phyloP scores from a whole-genome alignment of 2,329 filamentous ascomycete genomes.

The Neopestalotiopsis sp. region DNA sequence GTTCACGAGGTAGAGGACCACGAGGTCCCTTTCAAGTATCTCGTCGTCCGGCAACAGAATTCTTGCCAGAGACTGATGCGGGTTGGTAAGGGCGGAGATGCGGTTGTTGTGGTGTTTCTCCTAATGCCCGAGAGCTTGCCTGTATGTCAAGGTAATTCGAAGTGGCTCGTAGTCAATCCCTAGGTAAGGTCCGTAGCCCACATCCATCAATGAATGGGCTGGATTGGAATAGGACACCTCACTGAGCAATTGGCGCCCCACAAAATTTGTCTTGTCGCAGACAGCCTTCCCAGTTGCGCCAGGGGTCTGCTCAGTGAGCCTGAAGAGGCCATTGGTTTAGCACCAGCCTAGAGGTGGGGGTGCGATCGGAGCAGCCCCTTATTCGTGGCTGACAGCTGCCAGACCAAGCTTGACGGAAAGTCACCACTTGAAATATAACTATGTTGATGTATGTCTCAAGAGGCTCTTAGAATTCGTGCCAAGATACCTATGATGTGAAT shows the following conservation, averaged over 20 bases:
- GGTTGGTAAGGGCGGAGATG: neutral
- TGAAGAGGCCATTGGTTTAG: neutral
- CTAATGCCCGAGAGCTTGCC: neutral
- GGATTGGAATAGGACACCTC: constrained; percentile 13
- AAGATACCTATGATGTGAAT: too few species aligned
- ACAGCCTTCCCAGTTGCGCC: constrained; percentile 2
- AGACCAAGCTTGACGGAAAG: neutral
- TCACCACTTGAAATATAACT: neutral
- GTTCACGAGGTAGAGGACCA: neutral
- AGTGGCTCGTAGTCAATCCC: neutral
- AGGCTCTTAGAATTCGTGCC: too few species aligned
- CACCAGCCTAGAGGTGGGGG: neutral
- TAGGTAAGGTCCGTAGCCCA: neutral
- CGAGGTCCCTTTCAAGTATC: neutral
- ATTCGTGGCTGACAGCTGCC: neutral
- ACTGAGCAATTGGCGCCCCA: constrained; percentile 10
- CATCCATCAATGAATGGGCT: neutral
- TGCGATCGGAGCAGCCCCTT: neutral
- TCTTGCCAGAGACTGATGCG: neutral
- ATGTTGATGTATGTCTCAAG: too few species aligned
- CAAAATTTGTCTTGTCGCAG: neutral
- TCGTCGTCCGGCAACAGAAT: neutral
- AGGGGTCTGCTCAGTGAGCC: neutral
- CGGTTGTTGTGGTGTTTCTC: neutral
- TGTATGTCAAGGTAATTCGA: neutral